Evolutionary conservation across 371 early-diverging fungal genomes (phyloP).

Genomic region (Mucor saturninus): DNA sequence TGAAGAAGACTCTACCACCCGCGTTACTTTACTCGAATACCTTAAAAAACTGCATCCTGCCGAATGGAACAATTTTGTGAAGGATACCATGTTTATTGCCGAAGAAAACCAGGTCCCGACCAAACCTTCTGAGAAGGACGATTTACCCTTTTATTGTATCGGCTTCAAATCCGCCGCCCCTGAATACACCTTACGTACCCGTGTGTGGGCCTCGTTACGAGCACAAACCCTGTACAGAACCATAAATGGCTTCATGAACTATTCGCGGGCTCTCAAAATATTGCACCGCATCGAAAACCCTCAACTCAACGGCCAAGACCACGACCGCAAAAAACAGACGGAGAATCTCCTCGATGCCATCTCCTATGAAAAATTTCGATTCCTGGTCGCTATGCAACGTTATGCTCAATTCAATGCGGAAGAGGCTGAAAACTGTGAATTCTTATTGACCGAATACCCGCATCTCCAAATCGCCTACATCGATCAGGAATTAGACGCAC

Average conservation of each 20-base stretch:
- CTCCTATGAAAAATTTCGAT: slow-evolving; percentile 82
- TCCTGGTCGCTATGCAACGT: slow-evolving; percentile 90
- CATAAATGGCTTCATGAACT: slow-evolving; percentile 91
- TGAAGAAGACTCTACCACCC: slow-evolving; percentile 82
- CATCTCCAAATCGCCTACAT: slow-evolving; percentile 85
- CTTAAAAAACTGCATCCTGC: slow-evolving; percentile 81
- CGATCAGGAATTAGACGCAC: slow-evolving; percentile 65
- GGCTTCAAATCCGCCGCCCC: slow-evolving; percentile 87
- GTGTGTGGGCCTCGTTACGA: slow-evolving; percentile 89
- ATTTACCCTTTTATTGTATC: slow-evolving; percentile 82
- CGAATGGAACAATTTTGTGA: slow-evolving; percentile 93
- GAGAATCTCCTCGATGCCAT: slow-evolving; percentile 66
- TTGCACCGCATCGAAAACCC: slow-evolving; percentile 85
- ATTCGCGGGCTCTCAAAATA: slow-evolving; percentile 82
- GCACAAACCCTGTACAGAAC: slow-evolving; percentile 91
- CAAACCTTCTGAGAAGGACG: slow-evolving; percentile 64
- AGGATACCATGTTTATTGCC: slow-evolving; percentile 84
- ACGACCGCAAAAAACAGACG: slow-evolving; percentile 41
- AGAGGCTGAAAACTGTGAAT: slow-evolving; percentile 81
- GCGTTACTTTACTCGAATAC: slow-evolving; percentile 85
- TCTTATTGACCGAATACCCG: slow-evolving; percentile 77
- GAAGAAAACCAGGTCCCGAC: slow-evolving; percentile 55
- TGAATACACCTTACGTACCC: slow-evolving; percentile 83
- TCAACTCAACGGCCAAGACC: slow-evolving; percentile 47
- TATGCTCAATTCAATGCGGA: slow-evolving; percentile 78